Evolutionary conservation across 2,329 filamentous ascomycete species (phyloP).

Genomic region (Nemania bipapillata): DNA sequence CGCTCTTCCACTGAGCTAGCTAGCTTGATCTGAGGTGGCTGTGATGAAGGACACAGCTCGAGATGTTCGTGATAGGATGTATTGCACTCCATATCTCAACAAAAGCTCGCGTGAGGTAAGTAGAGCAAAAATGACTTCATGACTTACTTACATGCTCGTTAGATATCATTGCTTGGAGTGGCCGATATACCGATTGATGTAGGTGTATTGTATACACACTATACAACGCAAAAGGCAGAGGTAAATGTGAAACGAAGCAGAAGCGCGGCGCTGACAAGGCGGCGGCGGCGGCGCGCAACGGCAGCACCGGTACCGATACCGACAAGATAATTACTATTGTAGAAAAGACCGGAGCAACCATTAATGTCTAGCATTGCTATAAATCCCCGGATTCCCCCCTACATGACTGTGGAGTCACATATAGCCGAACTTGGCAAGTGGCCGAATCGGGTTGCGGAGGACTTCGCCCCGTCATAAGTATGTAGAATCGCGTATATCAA

Average conservation of each 20-base stretch:
- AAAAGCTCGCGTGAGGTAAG: not conserved
- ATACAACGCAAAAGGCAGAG: not conserved
- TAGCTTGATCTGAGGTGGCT: conserved; percentile 26
- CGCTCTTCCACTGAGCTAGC: conserved; percentile 50
- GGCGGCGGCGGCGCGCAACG: not conserved
- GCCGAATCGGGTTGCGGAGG: conserved; percentile 25
- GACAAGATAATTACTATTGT: not conserved
- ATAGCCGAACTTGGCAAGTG: conserved; percentile 21
- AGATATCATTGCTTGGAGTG: not conserved
- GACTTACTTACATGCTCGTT: not conserved
- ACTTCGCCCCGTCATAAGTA: conserved; percentile 20
- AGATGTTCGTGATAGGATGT: not conserved
- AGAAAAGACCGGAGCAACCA: not conserved
- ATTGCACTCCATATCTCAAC: not conserved
- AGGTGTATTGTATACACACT: not conserved
- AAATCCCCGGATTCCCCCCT: not conserved
- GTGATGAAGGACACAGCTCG: not conserved
- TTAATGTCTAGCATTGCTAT: not conserved
- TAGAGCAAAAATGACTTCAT: not conserved
- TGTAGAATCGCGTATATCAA: not conserved
- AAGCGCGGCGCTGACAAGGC: not conserved
- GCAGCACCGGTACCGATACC: not conserved
- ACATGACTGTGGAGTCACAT: not conserved
- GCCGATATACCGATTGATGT: not conserved
- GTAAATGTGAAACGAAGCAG: not conserved